Conservation (phyloP, 2,329 filamentous ascomycete species). For the Trichoderma harzianum region DNA sequence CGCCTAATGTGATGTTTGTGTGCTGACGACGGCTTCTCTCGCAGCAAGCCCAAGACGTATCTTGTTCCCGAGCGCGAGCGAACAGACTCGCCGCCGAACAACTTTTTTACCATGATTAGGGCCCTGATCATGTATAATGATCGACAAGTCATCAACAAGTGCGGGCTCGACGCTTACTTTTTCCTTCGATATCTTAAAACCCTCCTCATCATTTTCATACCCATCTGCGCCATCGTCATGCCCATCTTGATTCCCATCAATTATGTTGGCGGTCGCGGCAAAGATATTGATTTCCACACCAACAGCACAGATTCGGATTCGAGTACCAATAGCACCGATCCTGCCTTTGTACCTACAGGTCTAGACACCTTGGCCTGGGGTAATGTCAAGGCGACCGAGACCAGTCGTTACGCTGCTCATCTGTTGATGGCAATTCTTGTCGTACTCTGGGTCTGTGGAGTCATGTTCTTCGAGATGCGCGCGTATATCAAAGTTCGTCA, state of each 20-base stretch:
- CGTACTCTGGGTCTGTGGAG: slow-evolving; percentile 78
- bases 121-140: slow-evolving; percentile 66
- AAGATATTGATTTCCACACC: slow-evolving; percentile 42
- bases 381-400: slow-evolving; percentile 68
- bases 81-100: slow-evolving; percentile 67
- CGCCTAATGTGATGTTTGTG: neutral
- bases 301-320: slow-evolving; percentile 27
- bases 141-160: slow-evolving; percentile 88
- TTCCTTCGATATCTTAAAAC: slow-evolving; percentile 80
- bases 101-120: slow-evolving; percentile 50
- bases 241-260: slow-evolving; percentile 88
- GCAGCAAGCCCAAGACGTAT: slow-evolving; percentile 77
- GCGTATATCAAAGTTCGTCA: slow-evolving; percentile 92
- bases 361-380: slow-evolving; percentile 84
- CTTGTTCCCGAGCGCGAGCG: slow-evolving; percentile 82
- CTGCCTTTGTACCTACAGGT: slow-evolving; percentile 46
- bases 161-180: slow-evolving; percentile 94
- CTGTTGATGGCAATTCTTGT: slow-evolving; percentile 73
- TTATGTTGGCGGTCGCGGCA: slow-evolving; percentile 64
- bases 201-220: slow-evolving; percentile 87
- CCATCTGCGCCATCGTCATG: slow-evolving; percentile 72
- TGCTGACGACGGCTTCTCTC: neutral
- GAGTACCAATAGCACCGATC: slow-evolving; percentile 22
- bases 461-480: slow-evolving; percentile 81
- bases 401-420: slow-evolving; percentile 77